Conservation (phyloP, 176 grass and related monocot genomes). For the Zizania latifolia region DNA sequence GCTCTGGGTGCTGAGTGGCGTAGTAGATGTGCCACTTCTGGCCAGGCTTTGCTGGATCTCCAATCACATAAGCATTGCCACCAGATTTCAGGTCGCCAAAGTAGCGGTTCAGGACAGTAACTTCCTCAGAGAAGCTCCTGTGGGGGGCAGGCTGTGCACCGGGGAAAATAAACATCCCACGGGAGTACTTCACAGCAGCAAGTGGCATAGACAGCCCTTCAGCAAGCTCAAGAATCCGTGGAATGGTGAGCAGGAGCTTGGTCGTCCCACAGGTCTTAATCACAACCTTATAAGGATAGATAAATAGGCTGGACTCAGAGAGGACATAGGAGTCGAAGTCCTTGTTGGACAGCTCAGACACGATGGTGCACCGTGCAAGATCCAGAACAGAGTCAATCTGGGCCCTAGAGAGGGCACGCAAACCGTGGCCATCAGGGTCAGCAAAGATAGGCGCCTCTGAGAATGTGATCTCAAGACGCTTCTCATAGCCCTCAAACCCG, state of each 20-base stretch:
- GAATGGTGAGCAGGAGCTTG: constrained; percentile 70
- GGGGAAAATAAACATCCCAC: constrained; percentile 70
- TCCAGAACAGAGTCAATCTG: constrained; percentile 77
- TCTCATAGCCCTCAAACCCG: constrained; percentile 78
- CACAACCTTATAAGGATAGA: constrained; percentile 60
- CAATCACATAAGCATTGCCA: constrained; percentile 61
- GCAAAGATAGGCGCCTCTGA: constrained; percentile 49
- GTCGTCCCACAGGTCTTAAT: constrained; percentile 82
- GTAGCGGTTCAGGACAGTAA: constrained; percentile 47
- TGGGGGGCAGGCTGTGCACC: constrained; percentile 65
- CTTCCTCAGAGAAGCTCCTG: constrained; percentile 73
- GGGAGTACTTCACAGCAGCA: constrained; percentile 66
- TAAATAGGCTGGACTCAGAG: constrained; percentile 75
- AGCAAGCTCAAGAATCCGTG: constrained; percentile 69
- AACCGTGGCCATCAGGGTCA: constrained; percentile 42
- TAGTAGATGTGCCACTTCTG: constrained; percentile 79
- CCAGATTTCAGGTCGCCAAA: constrained; percentile 51
- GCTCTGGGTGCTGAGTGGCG: constrained; percentile 52
- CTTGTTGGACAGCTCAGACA: constrained; percentile 68
- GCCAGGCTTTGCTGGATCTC: constrained; percentile 46
- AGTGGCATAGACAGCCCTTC: constrained; percentile 55
- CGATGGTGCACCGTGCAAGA: constrained; percentile 71
- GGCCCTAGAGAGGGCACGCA: constrained; percentile 62
- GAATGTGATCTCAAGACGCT: constrained; percentile 71
- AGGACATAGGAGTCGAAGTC: constrained; percentile 73